These are phyloP conservation scores for Sambucus nigra DNA, from an alignment of 129 eudicot genomes.

Conservation along the genomic window DNA sequence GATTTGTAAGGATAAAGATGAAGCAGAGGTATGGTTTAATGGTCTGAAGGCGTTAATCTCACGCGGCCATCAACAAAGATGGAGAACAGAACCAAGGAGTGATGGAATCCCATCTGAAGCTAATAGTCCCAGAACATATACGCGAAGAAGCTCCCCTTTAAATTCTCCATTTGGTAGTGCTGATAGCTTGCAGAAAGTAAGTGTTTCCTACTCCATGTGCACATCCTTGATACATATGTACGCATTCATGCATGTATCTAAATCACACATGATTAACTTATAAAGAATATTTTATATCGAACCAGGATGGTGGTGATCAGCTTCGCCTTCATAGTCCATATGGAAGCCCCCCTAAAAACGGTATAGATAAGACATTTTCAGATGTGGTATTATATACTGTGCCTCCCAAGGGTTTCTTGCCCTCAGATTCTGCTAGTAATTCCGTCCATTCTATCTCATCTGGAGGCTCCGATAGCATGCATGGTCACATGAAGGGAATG, in stretches of 20 bases:
- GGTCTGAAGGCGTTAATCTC: constrained; percentile 92
- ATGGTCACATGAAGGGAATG: constrained; percentile 55
- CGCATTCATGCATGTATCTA: too few relatives aligned
- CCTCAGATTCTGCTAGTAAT: constrained; percentile 59
- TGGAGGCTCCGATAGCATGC: constrained; percentile 85
- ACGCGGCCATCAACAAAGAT: constrained; percentile 72
- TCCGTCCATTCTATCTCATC: constrained; percentile 87
- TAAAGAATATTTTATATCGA: background rate
- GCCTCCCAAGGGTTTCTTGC: constrained; percentile 69
- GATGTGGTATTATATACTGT: constrained; percentile 47
- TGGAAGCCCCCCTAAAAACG: constrained; percentile 70
- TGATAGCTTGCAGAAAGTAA: constrained; percentile 78
- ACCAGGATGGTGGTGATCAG: constrained; percentile 75
- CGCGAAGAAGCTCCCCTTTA: constrained; percentile 86
- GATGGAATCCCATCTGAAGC: constrained; percentile 91
- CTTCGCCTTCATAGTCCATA: constrained; percentile 65
- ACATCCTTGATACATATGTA: background rate
- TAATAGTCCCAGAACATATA: constrained; percentile 85
- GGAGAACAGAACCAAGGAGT: constrained; percentile 97
- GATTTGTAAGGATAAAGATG: constrained; percentile 99
- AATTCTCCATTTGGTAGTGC: constrained; percentile 73
- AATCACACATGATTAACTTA: background rate
- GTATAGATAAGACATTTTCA: constrained; percentile 51
- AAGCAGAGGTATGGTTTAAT: constrained; percentile 99
- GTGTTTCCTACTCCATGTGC: background rate